These are phyloP conservation scores for Cucurbita ficifolia DNA, from an alignment of 306 rosid genomes.

Conservation along the genomic window DNA sequence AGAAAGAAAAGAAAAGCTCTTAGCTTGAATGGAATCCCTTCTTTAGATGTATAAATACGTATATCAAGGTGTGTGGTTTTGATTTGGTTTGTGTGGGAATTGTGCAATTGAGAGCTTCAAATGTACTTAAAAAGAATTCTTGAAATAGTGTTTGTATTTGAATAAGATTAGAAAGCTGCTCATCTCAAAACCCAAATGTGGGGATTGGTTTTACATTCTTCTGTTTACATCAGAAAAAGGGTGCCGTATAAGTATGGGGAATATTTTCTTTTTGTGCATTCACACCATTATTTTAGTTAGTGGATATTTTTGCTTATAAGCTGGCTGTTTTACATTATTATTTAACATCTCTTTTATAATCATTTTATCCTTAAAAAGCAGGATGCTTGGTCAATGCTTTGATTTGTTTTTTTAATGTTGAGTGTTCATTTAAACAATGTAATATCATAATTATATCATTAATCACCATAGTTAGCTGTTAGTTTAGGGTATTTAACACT, in stretches of 20 bases:
- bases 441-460: background rate
- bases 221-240: background rate
- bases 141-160: background rate
- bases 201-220: background rate
- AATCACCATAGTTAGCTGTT: background rate
- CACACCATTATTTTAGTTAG: background rate
- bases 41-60: background rate
- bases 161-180: background rate
- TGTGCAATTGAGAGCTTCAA: background rate
- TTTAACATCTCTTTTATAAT: conserved; percentile 1
- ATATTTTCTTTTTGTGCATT: background rate
- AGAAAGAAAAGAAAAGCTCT: conserved; percentile 34
- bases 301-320: background rate
- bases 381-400: background rate
- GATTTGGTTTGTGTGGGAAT: background rate
- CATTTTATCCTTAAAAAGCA: background rate
- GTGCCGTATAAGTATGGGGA: background rate
- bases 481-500: too few relatives aligned
- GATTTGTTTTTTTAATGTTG: background rate
- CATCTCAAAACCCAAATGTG: background rate
- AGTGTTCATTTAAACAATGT: background rate
- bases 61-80: background rate
- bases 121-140: background rate
- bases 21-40: conserved; percentile 14
- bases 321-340: background rate